Evolutionary conservation across 345 rosid species (phyloP), one percentile per base, ranked within the genome.

Genomic region (Citrus medica): DNA sequence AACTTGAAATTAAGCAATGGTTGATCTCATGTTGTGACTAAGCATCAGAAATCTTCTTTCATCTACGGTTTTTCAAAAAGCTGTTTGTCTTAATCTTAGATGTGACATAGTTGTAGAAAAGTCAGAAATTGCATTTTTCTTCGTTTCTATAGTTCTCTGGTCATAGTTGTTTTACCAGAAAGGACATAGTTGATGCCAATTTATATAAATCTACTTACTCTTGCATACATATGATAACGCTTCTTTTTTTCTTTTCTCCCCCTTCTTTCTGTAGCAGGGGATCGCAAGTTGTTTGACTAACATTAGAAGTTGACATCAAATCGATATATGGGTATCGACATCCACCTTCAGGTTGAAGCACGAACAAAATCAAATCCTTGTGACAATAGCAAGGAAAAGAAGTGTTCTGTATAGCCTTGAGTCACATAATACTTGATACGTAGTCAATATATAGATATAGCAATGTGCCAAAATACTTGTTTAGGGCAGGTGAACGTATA

Each of bases 191-290:
- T 76, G 71, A 12, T 65, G 22, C 51, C 33, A 6, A 35, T 51
- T 76, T 65, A n/a, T 7, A 9, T 13, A 62, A 73, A 22, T 38
- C 60, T 27, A 14, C 63, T 75, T 28, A 35, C 4, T 60, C 58
- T 38, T 30, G 5, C 10, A 21, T 24, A 35, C 61, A 55, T 79
- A 53, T 70, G 33, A 59, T 67, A 14, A 58, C 30, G 8, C 56
- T 6, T 12, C 6, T 22, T 46, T 58, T 42, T 71, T 16, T 71
- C 2, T 37, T 37, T 37, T 10, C 19, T 48, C 3, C 19, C 16
- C 58, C 58, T 53, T 30, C 58, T 53, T 30, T 74, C 53, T 69
- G 32, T 25, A 69, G 32, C 83, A 85, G 87, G 82, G 60, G 61
- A 75, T 27, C 9, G 28, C 76, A 71, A 73, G 24, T 53, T 30